Evolutionary conservation across 345 rosid genomes (phyloP).

Genomic region (Pistacia integerrima): DNA sequence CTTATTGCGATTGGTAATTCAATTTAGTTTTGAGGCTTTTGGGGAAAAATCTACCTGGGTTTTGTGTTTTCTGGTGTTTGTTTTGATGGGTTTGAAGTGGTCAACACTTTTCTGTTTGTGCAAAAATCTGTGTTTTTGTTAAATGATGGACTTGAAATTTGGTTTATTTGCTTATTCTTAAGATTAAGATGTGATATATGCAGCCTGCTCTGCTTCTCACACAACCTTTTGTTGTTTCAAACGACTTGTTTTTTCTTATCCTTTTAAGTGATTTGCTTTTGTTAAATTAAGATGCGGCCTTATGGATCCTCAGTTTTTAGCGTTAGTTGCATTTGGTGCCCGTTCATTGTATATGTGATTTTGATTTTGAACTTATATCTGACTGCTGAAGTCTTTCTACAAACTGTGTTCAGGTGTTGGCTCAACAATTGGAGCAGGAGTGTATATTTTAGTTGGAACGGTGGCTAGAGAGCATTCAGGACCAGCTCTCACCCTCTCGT

Average conservation of each 20-base stretch:
- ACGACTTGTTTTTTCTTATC: background rate
- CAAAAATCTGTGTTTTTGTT: too few species aligned
- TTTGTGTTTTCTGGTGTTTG: background rate
- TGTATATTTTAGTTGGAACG: conserved; percentile 91
- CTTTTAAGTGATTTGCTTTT: background rate
- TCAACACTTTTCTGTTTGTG: too few species aligned
- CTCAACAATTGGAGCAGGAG: conserved; percentile 98
- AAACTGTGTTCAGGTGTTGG: conserved; percentile 71
- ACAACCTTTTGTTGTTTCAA: background rate
- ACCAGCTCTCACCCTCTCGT: conserved; percentile 89
- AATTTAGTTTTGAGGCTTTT: background rate
- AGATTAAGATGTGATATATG: background rate
- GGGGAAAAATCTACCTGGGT: conserved; percentile 1
- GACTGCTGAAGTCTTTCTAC: background rate
- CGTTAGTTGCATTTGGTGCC: background rate
- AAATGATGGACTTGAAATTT: background rate
- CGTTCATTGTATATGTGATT: too few species aligned
- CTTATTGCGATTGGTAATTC: conserved; percentile 76
- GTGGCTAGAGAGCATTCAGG: conserved; percentile 99
- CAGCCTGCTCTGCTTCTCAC: background rate
- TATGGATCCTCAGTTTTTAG: background rate
- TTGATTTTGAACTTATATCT: background rate
- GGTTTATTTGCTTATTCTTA: background rate
- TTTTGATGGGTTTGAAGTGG: background rate
- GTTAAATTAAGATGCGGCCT: background rate